phyloP scores from a whole-genome alignment of 1,139 yeast species.

The Hyphopichia wangnamkhiaoensis region DNA sequence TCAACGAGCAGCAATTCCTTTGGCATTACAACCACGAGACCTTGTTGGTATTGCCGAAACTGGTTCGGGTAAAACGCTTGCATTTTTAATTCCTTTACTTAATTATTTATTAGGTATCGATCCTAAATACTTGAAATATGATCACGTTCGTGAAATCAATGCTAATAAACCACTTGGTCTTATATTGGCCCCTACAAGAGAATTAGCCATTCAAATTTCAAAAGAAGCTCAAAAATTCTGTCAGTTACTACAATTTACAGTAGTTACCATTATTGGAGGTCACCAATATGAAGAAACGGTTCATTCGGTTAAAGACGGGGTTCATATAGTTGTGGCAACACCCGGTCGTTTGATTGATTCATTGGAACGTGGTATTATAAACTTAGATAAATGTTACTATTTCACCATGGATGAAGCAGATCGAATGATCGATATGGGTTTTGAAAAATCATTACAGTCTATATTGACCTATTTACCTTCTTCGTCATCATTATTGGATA shows the following conservation, averaged over 20 bases:
- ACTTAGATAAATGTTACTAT: constrained; percentile 62
- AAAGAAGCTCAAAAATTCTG: constrained; percentile 60
- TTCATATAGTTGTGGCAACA: constrained; percentile 85
- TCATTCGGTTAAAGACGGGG: constrained; percentile 60
- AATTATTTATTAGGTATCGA: constrained; percentile 51
- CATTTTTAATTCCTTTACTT: constrained; percentile 75
- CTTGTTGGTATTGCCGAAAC: constrained; percentile 93
- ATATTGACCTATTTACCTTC: constrained; percentile 54
- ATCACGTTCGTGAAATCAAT: constrained; percentile 31
- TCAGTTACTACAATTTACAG: constrained; percentile 41
- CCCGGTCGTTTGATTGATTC: constrained; percentile 90
- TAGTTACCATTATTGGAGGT: constrained; percentile 85
- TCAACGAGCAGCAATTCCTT: constrained; percentile 85
- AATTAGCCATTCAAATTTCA: constrained; percentile 85
- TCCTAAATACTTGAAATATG: constrained; percentile 33
- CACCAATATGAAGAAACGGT: constrained; percentile 79
- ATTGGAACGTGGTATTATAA: constrained; percentile 64
- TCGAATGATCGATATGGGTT: constrained; percentile 92
- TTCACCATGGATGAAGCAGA: constrained; percentile 92
- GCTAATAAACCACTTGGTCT: constrained; percentile 53
- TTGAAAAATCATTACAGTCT: constrained; percentile 72
- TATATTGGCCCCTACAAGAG: constrained; percentile 89
- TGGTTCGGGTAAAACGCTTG: constrained; percentile 92
- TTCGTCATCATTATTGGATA: constrained; percentile 16
- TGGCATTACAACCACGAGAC: constrained; percentile 61